Conservation (phyloP, 768 basidiomycete species). For the Lepiota brunneoincarnata region DNA sequence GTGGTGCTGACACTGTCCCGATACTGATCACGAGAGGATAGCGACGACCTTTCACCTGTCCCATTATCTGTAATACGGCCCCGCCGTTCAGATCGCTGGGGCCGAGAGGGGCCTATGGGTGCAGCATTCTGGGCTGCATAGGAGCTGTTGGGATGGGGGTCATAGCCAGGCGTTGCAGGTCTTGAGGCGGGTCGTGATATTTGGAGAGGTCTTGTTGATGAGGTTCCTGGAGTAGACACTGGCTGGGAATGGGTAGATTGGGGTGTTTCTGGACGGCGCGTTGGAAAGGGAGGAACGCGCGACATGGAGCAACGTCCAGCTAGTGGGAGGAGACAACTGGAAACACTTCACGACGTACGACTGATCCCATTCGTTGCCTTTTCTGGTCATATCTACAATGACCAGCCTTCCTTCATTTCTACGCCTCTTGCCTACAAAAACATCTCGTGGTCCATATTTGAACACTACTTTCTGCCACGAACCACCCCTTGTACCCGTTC, state of each 20-base stretch:
- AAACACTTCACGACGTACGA: not conserved
- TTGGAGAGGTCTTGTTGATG: slow-evolving; percentile 54
- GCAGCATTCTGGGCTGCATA: slow-evolving; percentile 35
- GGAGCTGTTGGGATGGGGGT: slow-evolving; percentile 29
- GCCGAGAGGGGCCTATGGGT: slow-evolving; percentile 55
- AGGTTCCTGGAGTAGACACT: slow-evolving; percentile 31
- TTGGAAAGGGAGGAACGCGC: slow-evolving; percentile 54
- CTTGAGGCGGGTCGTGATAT: slow-evolving; percentile 54
- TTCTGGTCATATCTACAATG: slow-evolving; percentile 13
- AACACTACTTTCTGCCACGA: slow-evolving; percentile 38
- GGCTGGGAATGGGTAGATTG: slow-evolving; percentile 35
- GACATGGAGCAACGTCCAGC: slow-evolving; percentile 40
- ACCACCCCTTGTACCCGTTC: slow-evolving; percentile 36
- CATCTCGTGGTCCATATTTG: slow-evolving; percentile 15
- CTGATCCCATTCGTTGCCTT: not conserved
- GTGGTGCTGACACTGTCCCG: slow-evolving; percentile 53
- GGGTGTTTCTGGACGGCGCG: slow-evolving; percentile 45
- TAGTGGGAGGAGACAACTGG: not conserved
- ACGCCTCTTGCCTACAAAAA: slow-evolving; percentile 10
- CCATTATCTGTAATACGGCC: slow-evolving; percentile 53
- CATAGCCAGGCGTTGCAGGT: slow-evolving; percentile 51
- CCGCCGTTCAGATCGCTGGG: slow-evolving; percentile 66
- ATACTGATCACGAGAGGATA: slow-evolving; percentile 40
- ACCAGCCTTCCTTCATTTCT: slow-evolving; percentile 31
- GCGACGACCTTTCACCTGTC: slow-evolving; percentile 46